Percentiles rank a stretch among this genome's conserved stretches.
Evolutionary conservation across 768 basidiomycete genomes (phyloP).

Genomic region (Megacollybia marginata): DNA sequence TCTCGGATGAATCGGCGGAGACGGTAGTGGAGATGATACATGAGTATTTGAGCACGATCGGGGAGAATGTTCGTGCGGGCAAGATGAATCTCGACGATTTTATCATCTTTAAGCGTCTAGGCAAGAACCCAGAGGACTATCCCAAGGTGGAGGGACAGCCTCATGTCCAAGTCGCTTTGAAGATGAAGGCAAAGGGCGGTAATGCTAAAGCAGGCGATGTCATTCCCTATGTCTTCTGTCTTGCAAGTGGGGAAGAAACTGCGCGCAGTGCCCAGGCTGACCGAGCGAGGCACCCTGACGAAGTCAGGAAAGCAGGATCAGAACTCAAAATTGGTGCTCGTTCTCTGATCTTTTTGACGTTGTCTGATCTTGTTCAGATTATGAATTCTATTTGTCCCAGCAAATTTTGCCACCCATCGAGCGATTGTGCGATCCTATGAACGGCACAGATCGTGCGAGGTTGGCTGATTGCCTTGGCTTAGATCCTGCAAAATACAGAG

Average conservation of each 20-base stretch:
- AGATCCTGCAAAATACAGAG: slow-evolving; percentile 49
- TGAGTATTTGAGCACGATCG: slow-evolving; percentile 74
- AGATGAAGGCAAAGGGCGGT: slow-evolving; percentile 79
- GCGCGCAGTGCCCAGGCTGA: slow-evolving; percentile 81
- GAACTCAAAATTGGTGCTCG: slow-evolving; percentile 65
- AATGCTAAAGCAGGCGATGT: slow-evolving; percentile 86
- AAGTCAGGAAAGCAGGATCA: slow-evolving; percentile 61
- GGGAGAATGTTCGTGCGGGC: slow-evolving; percentile 73
- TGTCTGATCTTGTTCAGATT: slow-evolving; percentile 45
- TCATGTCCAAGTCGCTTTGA: slow-evolving; percentile 92
- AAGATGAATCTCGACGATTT: slow-evolving; percentile 86
- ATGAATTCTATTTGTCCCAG: slow-evolving; percentile 82
- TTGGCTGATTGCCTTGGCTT: slow-evolving; percentile 94
- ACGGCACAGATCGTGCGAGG: slow-evolving; percentile 87
- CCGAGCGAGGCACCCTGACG: slow-evolving; percentile 89
- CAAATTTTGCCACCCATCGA: slow-evolving; percentile 95
- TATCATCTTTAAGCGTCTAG: slow-evolving; percentile 93
- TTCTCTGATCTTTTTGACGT: not conserved
- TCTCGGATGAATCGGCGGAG: slow-evolving; percentile 90
- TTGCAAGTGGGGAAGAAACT: slow-evolving; percentile 62
- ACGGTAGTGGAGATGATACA: slow-evolving; percentile 86
- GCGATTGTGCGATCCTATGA: slow-evolving; percentile 92
- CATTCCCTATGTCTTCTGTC: slow-evolving; percentile 91
- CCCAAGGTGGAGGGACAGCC: slow-evolving; percentile 93
- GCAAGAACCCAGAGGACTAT: slow-evolving; percentile 96